These are phyloP conservation scores for Kalmusia sp. DNA, from an alignment of 2,329 filamentous ascomycete species.

Conservation along the genomic window DNA sequence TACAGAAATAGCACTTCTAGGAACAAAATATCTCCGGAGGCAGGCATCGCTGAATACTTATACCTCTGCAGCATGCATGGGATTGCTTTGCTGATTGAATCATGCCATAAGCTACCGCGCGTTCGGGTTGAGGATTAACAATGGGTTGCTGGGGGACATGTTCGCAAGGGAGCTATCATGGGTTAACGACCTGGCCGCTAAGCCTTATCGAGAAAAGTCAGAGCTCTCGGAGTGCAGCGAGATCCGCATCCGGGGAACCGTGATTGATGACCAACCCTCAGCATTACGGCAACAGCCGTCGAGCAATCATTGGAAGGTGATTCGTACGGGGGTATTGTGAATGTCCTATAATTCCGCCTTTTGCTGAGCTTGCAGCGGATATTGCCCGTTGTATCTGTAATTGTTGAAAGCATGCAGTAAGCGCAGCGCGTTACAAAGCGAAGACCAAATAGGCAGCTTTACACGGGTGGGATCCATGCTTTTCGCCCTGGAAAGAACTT, in stretches of 20 bases:
- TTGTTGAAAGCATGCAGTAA: too few species aligned
- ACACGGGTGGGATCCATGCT: too few species aligned
- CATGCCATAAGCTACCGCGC: not conserved
- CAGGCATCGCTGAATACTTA: not conserved
- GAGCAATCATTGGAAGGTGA: not conserved
- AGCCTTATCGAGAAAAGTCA: not conserved
- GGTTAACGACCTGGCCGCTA: not conserved
- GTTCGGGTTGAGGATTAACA: not conserved
- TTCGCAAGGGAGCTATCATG: too few species aligned
- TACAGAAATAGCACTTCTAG: not conserved
- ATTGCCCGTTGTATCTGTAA: not conserved
- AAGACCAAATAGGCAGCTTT: too few species aligned
- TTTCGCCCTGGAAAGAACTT: too few species aligned
- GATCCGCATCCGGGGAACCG: conserved; percentile 6
- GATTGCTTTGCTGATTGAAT: not conserved
- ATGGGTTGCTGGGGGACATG: not conserved
- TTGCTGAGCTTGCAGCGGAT: not conserved
- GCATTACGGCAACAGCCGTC: not conserved
- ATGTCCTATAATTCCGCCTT: not conserved
- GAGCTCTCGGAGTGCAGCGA: not conserved
- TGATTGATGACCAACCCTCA: conserved; percentile 2
- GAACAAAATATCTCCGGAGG: not conserved
- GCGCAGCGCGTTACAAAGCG: too few species aligned
- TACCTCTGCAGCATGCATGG: not conserved
- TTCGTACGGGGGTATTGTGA: not conserved